A percentile compares a stretch with the other conserved stretches of the same genome.
These are phyloP conservation scores for Raffaelea deltoideospora DNA, from an alignment of 2,329 filamentous ascomycete species.

Conservation along the genomic window DNA sequence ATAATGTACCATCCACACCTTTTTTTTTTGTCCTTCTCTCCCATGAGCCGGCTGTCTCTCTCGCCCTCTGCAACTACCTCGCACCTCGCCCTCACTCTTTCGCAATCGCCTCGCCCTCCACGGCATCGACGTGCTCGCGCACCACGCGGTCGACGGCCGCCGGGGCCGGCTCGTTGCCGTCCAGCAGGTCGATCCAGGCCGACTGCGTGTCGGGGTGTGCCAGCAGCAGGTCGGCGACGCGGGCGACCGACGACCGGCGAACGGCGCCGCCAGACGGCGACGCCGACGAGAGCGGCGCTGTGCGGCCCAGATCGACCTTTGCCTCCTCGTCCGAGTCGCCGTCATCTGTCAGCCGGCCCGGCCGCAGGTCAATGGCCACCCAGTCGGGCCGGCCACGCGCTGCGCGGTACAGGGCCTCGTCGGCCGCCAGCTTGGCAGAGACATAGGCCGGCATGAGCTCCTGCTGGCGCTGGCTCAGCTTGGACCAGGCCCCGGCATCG, in stretches of 20 bases:
- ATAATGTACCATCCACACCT: too few species aligned
- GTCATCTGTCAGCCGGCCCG: slow-evolving; percentile 31
- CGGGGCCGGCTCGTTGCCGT: slow-evolving; percentile 33
- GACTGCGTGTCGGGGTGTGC: slow-evolving; percentile 28
- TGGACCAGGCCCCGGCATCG: slow-evolving; percentile 32
- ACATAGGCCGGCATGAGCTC: slow-evolving; percentile 37
- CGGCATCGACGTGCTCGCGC: slow-evolving; percentile 31
- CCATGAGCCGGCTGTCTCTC: too few species aligned
- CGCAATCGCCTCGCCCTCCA: slow-evolving; percentile 31
- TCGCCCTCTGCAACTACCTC: too few species aligned
- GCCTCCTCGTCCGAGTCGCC: slow-evolving; percentile 29
- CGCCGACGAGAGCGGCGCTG: slow-evolving; percentile 16
- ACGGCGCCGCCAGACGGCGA: slow-evolving; percentile 27
- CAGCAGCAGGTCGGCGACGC: slow-evolving; percentile 27
- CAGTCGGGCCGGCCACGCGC: slow-evolving; percentile 21
- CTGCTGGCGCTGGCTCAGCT: slow-evolving; percentile 21
- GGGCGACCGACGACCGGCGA: slow-evolving; percentile 44
- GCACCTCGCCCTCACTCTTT: too few species aligned
- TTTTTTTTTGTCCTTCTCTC: too few species aligned
- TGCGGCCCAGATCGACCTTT: slow-evolving; percentile 34
- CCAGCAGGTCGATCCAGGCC: slow-evolving; percentile 38
- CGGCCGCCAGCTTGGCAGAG: slow-evolving; percentile 44
- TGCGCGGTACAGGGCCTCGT: slow-evolving; percentile 38
- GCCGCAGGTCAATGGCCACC: slow-evolving; percentile 37
- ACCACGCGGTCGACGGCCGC: slow-evolving; percentile 33